phyloP scores from a whole-genome alignment of 2,329 filamentous ascomycete species.

The Xylariaceae sp. region DNA sequence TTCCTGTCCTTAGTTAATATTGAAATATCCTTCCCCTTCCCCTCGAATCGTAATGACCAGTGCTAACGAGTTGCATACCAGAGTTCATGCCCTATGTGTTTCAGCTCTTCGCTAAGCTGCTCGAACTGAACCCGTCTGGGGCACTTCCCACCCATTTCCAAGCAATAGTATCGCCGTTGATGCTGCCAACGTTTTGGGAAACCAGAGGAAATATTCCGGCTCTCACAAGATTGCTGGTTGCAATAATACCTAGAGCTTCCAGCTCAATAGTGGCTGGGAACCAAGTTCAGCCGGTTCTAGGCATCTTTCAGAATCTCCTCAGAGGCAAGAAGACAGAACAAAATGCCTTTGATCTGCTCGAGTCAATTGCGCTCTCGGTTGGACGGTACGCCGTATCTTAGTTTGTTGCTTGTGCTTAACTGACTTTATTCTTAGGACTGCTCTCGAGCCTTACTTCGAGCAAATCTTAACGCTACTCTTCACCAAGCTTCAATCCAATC shows the following conservation, averaged over 20 bases:
- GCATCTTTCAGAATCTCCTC: conserved; percentile 92
- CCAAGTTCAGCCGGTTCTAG: conserved; percentile 85
- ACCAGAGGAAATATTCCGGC: conserved; percentile 91
- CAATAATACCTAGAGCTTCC: conserved; percentile 78
- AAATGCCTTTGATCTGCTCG: conserved; percentile 87
- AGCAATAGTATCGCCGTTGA: conserved; percentile 73
- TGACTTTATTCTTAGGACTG: conserved; percentile 46
- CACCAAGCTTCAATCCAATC: conserved; percentile 68
- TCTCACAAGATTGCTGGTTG: conserved; percentile 79
- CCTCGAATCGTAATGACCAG: background rate
- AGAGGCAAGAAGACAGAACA: conserved; percentile 80
- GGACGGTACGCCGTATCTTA: conserved; percentile 59
- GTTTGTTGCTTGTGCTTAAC: background rate
- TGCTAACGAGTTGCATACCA: conserved; percentile 42
- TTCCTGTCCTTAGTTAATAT: background rate
- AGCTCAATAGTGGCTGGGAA: conserved; percentile 74
- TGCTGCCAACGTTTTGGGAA: conserved; percentile 86
- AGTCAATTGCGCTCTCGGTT: conserved; percentile 74
- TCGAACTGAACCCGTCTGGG: conserved; percentile 83
- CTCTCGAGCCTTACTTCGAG: conserved; percentile 75
- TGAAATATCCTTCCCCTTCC: background rate
- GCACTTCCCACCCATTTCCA: conserved; percentile 81
- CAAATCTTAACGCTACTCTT: conserved; percentile 83
- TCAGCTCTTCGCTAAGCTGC: conserved; percentile 87
- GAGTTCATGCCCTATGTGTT: conserved; percentile 98